Evolutionary conservation across 441 rosid genomes (phyloP).

Genomic region (Breynia disticha): DNA sequence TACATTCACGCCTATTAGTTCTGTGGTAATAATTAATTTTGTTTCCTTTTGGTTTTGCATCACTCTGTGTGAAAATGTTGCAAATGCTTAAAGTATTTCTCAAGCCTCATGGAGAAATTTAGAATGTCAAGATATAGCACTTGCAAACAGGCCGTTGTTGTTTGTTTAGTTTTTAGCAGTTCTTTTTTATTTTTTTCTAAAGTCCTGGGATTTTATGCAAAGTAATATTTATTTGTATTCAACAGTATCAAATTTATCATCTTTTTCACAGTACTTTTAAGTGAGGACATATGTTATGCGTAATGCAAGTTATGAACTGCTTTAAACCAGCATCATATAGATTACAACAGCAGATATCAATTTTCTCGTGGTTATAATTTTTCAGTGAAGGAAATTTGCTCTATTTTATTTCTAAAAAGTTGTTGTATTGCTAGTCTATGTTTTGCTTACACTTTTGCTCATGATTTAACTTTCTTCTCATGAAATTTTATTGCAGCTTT

Average conservation of each 20-base stretch:
- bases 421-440: background rate
- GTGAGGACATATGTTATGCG: background rate
- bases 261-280: too few relatives aligned
- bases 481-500: slow-evolving; percentile 32
- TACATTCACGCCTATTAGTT: slow-evolving; percentile 87
- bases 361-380: background rate
- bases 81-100: too few relatives aligned
- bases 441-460: background rate
- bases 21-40: slow-evolving; percentile 51
- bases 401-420: background rate
- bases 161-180: background rate
- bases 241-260: background rate
- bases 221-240: background rate
- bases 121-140: background rate
- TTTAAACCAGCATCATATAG: background rate
- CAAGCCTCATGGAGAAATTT: background rate
- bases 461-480: slow-evolving; percentile 6
- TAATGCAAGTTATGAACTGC: background rate
- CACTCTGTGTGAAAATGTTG: background rate
- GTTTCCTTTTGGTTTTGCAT: too few relatives aligned
- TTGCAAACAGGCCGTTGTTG: background rate
- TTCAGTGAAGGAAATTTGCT: background rate
- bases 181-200: too few relatives aligned
- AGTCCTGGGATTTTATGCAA: background rate
- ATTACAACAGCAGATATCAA: background rate